phyloP scores from a whole-genome alignment of 202 grass and related monocot species.

The Carex arenaria region DNA sequence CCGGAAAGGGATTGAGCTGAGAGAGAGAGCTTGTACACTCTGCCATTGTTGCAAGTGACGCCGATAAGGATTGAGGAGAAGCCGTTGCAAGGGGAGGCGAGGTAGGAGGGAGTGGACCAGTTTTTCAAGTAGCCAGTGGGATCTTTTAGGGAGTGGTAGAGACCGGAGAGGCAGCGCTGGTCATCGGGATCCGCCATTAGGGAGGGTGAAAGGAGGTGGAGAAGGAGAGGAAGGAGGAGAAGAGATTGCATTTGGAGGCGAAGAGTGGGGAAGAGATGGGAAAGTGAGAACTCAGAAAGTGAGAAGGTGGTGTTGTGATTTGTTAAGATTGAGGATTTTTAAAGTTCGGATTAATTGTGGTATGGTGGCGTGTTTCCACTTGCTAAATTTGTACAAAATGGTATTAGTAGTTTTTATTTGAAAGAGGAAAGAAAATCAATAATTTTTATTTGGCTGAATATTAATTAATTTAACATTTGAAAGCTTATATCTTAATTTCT shows the following conservation, averaged over 20 bases:
- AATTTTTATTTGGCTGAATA: too few relatives aligned
- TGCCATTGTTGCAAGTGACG: conserved; percentile 66
- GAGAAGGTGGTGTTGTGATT: neutral
- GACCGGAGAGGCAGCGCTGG: conserved; percentile 43
- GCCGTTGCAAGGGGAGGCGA: conserved; percentile 49
- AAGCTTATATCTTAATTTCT: too few relatives aligned
- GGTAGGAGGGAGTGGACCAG: conserved; percentile 35
- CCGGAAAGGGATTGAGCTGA: conserved; percentile 35
- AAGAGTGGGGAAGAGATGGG: neutral
- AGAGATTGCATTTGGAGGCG: conserved; percentile 13
- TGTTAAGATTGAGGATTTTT: neutral
- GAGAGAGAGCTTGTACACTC: conserved; percentile 69
- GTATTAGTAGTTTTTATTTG: too few relatives aligned
- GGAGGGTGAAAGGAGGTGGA: neutral
- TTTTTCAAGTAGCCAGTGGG: conserved; percentile 27
- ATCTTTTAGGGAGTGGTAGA: conserved; percentile 34
- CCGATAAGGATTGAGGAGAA: conserved; percentile 50
- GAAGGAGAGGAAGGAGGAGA: neutral
- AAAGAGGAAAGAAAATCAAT: too few relatives aligned
- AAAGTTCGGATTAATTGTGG: neutral
- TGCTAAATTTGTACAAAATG: neutral
- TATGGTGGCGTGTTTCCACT: neutral
- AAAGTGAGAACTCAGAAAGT: neutral
- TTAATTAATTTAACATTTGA: too few relatives aligned
- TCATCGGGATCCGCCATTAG: conserved; percentile 37